These are phyloP conservation scores for Laetiporus sulphureus DNA, from an alignment of 1,284 basidiomycete species.

Conservation along the genomic window DNA sequence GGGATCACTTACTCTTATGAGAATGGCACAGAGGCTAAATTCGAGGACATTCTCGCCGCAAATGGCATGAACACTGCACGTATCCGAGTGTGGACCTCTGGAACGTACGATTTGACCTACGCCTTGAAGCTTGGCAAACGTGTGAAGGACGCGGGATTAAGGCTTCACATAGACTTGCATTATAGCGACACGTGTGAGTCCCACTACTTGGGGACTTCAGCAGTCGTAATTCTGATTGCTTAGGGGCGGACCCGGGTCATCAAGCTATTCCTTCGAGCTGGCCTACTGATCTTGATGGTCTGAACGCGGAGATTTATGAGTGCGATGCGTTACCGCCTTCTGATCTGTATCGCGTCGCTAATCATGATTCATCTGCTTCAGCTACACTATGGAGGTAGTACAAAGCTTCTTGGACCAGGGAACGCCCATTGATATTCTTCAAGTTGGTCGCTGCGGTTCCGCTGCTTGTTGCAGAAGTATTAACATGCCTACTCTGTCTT, in stretches of 20 bases:
- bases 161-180: slow-evolving; percentile 52
- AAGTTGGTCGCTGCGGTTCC: slow-evolving; percentile 24
- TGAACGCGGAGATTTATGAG: slow-evolving; percentile 52
- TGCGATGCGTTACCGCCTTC: slow-evolving; percentile 17
- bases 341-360: background rate
- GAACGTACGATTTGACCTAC: slow-evolving; percentile 47
- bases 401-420: slow-evolving; percentile 44
- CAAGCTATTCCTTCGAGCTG: slow-evolving; percentile 54
- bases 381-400: slow-evolving; percentile 49
- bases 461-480: background rate
- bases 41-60: slow-evolving; percentile 48
- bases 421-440: slow-evolving; percentile 48
- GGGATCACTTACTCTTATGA: slow-evolving; percentile 48
- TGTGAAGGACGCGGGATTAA: slow-evolving; percentile 49
- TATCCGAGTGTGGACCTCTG: slow-evolving; percentile 57
- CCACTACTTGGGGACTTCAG: slow-evolving; percentile 40
- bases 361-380: slow-evolving; percentile 15
- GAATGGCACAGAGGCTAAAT: slow-evolving; percentile 31
- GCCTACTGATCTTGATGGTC: slow-evolving; percentile 42
- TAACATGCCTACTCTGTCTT: background rate
- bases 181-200: slow-evolving; percentile 56
- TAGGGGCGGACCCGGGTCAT: slow-evolving; percentile 59
- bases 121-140: slow-evolving; percentile 51
- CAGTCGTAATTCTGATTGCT: background rate
- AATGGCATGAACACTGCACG: slow-evolving; percentile 53